Conservation (phyloP, 768 basidiomycete genomes). For the Boletus coccyginus region DNA sequence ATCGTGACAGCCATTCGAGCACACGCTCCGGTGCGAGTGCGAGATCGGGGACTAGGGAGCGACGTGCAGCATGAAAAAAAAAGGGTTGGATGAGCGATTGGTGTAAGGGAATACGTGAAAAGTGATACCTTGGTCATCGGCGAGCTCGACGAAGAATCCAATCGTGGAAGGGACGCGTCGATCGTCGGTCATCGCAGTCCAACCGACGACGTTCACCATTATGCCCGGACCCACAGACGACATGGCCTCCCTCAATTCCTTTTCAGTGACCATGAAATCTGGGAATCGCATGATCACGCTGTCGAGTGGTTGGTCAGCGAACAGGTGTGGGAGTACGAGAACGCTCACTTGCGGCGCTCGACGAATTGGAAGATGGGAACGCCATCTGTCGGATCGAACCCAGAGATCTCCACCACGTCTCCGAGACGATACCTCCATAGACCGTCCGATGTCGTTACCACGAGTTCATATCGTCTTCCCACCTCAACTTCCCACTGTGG, state of each 20-base stretch:
- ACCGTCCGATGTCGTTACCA: too few species aligned
- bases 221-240: background rate
- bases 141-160: slow-evolving; percentile 18
- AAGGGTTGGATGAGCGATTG: background rate
- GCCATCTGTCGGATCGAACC: too few species aligned
- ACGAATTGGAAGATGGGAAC: slow-evolving; percentile 11
- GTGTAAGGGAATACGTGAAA: background rate
- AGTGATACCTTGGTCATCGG: background rate
- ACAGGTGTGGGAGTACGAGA: background rate
- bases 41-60: background rate
- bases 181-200: slow-evolving; percentile 13
- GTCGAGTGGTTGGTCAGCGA: background rate
- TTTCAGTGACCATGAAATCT: slow-evolving; percentile 10
- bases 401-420: too few species aligned
- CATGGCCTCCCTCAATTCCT: slow-evolving; percentile 8
- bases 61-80: background rate
- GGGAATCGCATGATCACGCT: slow-evolving; percentile 10
- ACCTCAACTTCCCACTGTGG: slow-evolving; percentile 15
- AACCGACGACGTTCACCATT: slow-evolving; percentile 2
- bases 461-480: background rate
- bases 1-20: slow-evolving; percentile 5
- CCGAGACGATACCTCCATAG: too few species aligned
- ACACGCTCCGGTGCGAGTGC: background rate
- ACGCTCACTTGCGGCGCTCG: slow-evolving; percentile 11
- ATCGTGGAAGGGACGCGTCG: slow-evolving; percentile 5